Evolutionary conservation across 2,329 filamentous ascomycete genomes (phyloP), one percentile per base, ranked within the genome.

Genomic region (Sporothrix pseudoabietina): DNA sequence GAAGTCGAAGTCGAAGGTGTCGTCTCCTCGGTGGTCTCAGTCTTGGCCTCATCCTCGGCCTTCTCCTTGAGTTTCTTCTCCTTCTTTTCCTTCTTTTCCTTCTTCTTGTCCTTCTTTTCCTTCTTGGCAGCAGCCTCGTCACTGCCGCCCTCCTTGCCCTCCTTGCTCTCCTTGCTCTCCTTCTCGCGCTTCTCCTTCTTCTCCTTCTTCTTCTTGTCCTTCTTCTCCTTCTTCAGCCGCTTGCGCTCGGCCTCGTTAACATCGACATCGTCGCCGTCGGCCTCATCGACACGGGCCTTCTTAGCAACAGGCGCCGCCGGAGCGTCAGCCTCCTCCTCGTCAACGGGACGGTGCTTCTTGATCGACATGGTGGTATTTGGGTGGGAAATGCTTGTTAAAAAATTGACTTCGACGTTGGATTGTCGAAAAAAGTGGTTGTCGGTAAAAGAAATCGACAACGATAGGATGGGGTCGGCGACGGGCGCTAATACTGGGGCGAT

Each of bases 1-100:
- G 44, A 49, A 49, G 14, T 26, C 3, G 44, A 2, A 19, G 44
- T 19, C 44, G 44, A 49, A 49, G 14, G 12, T 6, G 52, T 26
- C 26, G 22, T 69, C 10, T 72, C 59, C 63, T 52, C 72, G 7
- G 63, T 26, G 7, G 44, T 41, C 78, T 63, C 75, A 75, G 73
- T 74, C 68, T 80, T 78, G 76, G 82, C 82, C 78, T 83, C 82
- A 30, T 82, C 81, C 80, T 78, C 82, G 76, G 77, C 55, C 61
- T 71, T 65, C 41, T 75, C 35, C 69, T 71, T 69, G 32, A 52
- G 52, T 71, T 68, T 57, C 61, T 54, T 54, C 47, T 49, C 61
- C 52, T 49, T 26, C 63, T 75, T 70, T 1, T 41, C 32, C 52
- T 61, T 61, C 22, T 71, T 49, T 19, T 71, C 55, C 35, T 35